Evolutionary conservation across 148 eudicot genomes (phyloP).

Genomic region (Drosera capensis): DNA sequence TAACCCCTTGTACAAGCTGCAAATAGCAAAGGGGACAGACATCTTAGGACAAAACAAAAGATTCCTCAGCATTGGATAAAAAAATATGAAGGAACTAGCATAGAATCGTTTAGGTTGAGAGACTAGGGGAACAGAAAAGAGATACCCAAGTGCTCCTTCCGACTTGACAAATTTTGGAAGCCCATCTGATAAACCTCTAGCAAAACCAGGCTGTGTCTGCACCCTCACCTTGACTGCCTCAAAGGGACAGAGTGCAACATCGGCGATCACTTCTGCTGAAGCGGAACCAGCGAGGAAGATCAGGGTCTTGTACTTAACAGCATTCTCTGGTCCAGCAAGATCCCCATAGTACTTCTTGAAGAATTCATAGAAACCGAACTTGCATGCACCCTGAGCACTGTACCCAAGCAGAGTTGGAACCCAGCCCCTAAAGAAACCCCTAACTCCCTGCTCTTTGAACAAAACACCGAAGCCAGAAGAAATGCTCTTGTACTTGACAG

Average conservation of each 20-base stretch:
- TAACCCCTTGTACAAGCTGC: slow-evolving; percentile 57
- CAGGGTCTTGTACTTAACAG: slow-evolving; percentile 69
- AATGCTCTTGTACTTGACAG: slow-evolving; percentile 76
- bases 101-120: not conserved
- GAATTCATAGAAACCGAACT: slow-evolving; percentile 78
- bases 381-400: slow-evolving; percentile 94
- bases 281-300: slow-evolving; percentile 91
- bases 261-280: slow-evolving; percentile 79
- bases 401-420: slow-evolving; percentile 89
- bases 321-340: slow-evolving; percentile 74
- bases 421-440: slow-evolving; percentile 83
- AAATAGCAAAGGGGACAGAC: too few relatives aligned
- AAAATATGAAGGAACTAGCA: not conserved
- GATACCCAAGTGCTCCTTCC: slow-evolving; percentile 48
- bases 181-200: slow-evolving; percentile 55
- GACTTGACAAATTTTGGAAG: slow-evolving; percentile 51
- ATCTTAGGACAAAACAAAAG: too few relatives aligned
- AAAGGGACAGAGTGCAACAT: slow-evolving; percentile 71
- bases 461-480: slow-evolving; percentile 63
- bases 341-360: slow-evolving; percentile 82
- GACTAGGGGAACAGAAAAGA: not conserved
- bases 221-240: slow-evolving; percentile 90
- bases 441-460: slow-evolving; percentile 61
- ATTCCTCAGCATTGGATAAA: too few relatives aligned
- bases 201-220: slow-evolving; percentile 93